Base-by-base conservation (phyloP, 805 yeast genomes). In the Yamadazyma scolyti region DNA sequence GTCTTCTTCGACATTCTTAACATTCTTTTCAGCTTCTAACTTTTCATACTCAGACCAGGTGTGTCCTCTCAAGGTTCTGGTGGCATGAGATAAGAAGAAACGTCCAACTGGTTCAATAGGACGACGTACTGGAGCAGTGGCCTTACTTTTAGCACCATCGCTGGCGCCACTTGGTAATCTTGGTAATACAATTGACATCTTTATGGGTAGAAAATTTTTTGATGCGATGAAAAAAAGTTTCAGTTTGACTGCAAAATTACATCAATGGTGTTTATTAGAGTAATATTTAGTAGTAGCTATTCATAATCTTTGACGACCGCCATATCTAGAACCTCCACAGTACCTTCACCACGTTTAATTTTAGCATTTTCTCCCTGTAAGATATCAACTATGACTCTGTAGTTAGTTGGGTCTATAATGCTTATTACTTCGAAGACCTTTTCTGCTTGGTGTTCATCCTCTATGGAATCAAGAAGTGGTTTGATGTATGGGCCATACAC, bases 11-110 rank as follows among this genome's bases (percentile, higher is more conserved):
- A 77, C 76, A 35, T 64, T 63, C 50, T 74, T 73, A 51, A 84
- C 95, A 61, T 85, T 85, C 65, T 77, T 79, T 56, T 82, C 94
- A 39, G 96, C 96, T 73, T 89, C 94, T 46, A 88, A 68, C 59
- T 83, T 81, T 68, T 93, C 98, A 54, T 77, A 93, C 66, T 93
- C 97, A 34, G 97, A 87, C 96, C 97, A 93, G 29, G 97, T 87
- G 68, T 95, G 96, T 59, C 96, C 96, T 67, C 96, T 80, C 49
- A 89, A 72, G 33, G 94, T 77, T 73, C 98, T 84, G 47, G 95
- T 79, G 37, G 97, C 97, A 55, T 93, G 98, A 31, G 96, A 96
- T 49, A 93, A 70, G 69, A 89, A 93, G 57, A 76, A 84, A 41
- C 94, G 90, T 35, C 98, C 98, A 46, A 90, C 96, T 22, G 98